phyloP scores from a whole-genome alignment of 2,329 filamentous ascomycete species.

The Periconia sp. region DNA sequence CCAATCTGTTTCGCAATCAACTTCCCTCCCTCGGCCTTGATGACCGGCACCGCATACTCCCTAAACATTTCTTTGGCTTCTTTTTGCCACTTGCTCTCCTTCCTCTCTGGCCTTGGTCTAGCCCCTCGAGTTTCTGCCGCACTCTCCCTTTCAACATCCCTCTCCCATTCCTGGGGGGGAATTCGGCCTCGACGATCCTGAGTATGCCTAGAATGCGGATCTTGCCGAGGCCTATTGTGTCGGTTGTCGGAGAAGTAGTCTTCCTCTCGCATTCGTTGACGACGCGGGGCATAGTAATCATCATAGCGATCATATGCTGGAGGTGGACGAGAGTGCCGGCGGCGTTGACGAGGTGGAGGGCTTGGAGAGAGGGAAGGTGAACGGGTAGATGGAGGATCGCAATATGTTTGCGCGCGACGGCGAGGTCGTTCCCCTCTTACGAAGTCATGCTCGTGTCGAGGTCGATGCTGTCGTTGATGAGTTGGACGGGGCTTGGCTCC shows the following conservation, averaged over 20 bases:
- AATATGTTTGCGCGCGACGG: conserved; percentile 8
- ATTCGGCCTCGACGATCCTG: conserved; percentile 2
- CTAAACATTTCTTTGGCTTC: conserved; percentile 26
- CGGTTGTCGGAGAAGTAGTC: conserved; percentile 22
- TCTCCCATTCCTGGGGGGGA: neutral
- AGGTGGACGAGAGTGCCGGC: conserved; percentile 4
- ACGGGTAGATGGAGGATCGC: neutral
- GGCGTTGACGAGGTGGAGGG: conserved; percentile 11
- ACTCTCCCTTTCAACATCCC: conserved; percentile 2
- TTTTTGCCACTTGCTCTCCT: conserved; percentile 22
- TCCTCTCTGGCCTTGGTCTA: conserved; percentile 6
- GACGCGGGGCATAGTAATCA: conserved; percentile 12
- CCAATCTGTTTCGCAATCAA: conserved; percentile 21
- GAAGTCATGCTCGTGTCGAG: conserved; percentile 6
- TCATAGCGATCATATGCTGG: conserved; percentile 7
- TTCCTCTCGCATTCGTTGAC: conserved; percentile 12
- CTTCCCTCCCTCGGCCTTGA: conserved; percentile 27
- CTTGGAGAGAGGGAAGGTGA: conserved; percentile 5
- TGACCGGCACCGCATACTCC: conserved; percentile 25
- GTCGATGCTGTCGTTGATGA: neutral
- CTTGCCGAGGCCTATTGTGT: conserved; percentile 16
- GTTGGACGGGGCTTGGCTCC: too few species aligned
- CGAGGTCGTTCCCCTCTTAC: conserved; percentile 5
- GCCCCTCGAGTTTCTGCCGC: neutral
- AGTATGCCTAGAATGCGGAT: conserved; percentile 6